Evolutionary conservation across 2,329 filamentous ascomycete genomes (phyloP).

Genomic region (Rhinocladiella similis): DNA sequence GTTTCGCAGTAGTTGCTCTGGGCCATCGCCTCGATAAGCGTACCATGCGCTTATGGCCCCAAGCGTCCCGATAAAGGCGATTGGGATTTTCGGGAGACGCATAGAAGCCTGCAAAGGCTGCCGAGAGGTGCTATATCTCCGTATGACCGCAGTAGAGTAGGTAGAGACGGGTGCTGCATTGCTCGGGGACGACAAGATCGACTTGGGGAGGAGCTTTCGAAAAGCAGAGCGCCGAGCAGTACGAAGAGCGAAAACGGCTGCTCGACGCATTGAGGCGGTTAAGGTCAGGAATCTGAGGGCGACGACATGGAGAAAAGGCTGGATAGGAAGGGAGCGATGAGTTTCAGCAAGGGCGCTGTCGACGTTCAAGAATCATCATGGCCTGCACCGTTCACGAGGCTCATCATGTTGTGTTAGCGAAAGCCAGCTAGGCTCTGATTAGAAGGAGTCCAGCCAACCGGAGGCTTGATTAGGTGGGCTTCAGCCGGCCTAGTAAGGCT

Average conservation of each 20-base stretch:
- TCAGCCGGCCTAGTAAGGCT: not conserved
- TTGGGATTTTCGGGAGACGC: slow-evolving; percentile 50
- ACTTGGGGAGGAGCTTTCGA: slow-evolving; percentile 40
- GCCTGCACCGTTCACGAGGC: not conserved
- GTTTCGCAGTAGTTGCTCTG: slow-evolving; percentile 20
- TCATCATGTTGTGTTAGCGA: not conserved
- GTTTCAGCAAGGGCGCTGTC: not conserved
- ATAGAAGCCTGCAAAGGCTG: slow-evolving; percentile 46
- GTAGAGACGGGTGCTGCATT: slow-evolving; percentile 39
- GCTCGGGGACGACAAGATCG: slow-evolving; percentile 39
- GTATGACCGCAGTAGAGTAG: slow-evolving; percentile 33
- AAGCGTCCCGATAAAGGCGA: slow-evolving; percentile 48
- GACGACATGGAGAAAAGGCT: slow-evolving; percentile 11
- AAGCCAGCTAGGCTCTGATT: not conserved
- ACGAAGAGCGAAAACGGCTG: slow-evolving; percentile 47
- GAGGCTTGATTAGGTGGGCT: not conserved
- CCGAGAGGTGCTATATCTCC: slow-evolving; percentile 38
- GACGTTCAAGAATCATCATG: slow-evolving; percentile 1
- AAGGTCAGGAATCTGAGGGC: slow-evolving; percentile 5
- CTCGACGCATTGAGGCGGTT: slow-evolving; percentile 47
- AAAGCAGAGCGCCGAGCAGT: slow-evolving; percentile 47
- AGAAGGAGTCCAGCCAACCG: not conserved
- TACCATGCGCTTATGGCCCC: slow-evolving; percentile 52
- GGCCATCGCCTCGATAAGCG: slow-evolving; percentile 43
- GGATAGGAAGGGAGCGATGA: not conserved